A percentile compares a stretch with the other conserved stretches of the same genome.
Conservation (phyloP, 139 green algal genomes). For the Tetraselmis chui region DNA sequence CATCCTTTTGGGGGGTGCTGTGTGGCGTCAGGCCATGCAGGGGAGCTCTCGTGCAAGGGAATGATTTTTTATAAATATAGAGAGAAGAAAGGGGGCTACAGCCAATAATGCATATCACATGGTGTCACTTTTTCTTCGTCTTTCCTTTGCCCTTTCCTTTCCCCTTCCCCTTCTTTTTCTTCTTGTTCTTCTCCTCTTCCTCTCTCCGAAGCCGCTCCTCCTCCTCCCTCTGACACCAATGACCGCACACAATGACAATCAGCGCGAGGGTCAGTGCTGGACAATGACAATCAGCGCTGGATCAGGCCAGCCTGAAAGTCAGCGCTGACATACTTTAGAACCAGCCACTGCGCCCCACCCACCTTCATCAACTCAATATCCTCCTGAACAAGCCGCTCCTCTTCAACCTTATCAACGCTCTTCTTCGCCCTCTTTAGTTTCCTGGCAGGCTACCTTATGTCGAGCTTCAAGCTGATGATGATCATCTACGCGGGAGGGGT, state of each 20-base stretch:
- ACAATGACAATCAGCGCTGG: no score
- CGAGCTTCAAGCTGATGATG: constrained; percentile 44
- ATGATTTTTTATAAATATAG: no score
- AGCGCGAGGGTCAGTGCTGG: no score
- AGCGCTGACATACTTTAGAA: no score
- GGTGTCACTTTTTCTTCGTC: background rate
- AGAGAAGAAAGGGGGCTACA: no score
- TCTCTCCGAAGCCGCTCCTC: background rate
- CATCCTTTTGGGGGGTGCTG: no score
- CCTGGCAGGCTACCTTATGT: constrained; percentile 22
- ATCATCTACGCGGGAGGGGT: constrained; percentile 43
- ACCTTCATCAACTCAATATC: constrained; percentile 24
- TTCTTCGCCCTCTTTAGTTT: constrained; percentile 33
- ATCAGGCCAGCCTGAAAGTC: no score
- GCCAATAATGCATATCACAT: no score
- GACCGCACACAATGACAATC: no score
- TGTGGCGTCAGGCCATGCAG: no score
- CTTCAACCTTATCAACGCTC: constrained; percentile 30
- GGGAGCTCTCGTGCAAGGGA: no score
- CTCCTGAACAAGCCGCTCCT: constrained; percentile 27
- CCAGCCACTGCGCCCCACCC: no score
- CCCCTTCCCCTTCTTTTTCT: background rate
- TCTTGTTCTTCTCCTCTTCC: background rate
- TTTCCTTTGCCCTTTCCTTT: background rate
- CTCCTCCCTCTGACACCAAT: background rate